These are phyloP conservation scores for Diaporthe capsici DNA, from an alignment of 2,329 filamentous ascomycete species.

Conservation along the genomic window DNA sequence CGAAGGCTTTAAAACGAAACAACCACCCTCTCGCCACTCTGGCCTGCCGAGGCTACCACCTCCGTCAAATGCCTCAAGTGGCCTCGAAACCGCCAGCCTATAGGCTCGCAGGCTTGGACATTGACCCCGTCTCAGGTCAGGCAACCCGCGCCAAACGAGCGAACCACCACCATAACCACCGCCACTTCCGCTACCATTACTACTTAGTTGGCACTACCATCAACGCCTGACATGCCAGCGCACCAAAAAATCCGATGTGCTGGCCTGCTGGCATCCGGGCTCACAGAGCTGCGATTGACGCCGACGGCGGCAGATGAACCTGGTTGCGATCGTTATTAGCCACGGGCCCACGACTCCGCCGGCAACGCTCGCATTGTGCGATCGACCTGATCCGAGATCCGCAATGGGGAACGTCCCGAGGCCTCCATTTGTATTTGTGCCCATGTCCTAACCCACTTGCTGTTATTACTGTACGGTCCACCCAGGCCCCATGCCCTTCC, in stretches of 20 bases:
- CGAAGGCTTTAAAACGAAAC: conserved; percentile 25
- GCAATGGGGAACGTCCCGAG: conserved; percentile 29
- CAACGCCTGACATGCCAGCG: conserved; percentile 3
- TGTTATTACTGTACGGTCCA: not conserved
- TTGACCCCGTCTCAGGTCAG: conserved; percentile 29
- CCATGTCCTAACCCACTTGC: conserved; percentile 9
- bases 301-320: conserved; percentile 21
- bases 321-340: conserved; percentile 15
- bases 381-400: conserved; percentile 31
- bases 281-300: conserved; percentile 10
- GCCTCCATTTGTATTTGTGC: conserved; percentile 22
- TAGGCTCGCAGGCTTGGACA: not conserved
- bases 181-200: not conserved
- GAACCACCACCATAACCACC: not conserved
- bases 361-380: conserved; percentile 4
- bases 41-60: not conserved
- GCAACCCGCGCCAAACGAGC: conserved; percentile 9
- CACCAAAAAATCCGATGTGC: conserved; percentile 9
- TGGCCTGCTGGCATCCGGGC: conserved; percentile 15
- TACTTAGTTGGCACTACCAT: not conserved
- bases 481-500: not conserved
- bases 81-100: not conserved
- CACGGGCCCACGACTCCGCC: conserved; percentile 1
- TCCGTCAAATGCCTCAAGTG: conserved; percentile 5
- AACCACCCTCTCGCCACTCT: conserved; percentile 14